A percentile compares a stretch with the other conserved stretches of the same genome.
Evolutionary conservation across 176 grass and related monocot species (phyloP).

Genomic region (Carex myosuroides): DNA sequence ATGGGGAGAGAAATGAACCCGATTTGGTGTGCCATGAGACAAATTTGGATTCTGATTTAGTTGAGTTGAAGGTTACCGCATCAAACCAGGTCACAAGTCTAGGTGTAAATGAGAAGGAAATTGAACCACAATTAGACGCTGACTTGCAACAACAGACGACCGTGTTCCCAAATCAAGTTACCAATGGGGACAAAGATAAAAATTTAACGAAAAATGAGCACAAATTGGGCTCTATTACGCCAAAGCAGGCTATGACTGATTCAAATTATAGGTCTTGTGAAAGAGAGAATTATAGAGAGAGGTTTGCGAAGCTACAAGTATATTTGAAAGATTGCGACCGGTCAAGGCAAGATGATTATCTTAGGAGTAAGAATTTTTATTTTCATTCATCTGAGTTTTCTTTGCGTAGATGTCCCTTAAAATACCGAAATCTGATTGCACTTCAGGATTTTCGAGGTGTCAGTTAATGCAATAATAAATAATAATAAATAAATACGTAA

Average conservation of each 20-base stretch:
- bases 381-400: conserved; percentile 12
- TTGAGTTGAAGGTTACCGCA: background rate
- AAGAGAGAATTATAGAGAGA: conserved; percentile 50
- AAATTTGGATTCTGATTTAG: conserved; percentile 15
- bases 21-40: conserved; percentile 22
- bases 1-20: conserved; percentile 10
- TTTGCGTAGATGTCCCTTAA: background rate
- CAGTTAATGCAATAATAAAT: background rate
- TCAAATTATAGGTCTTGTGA: conserved; percentile 26
- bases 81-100: background rate
- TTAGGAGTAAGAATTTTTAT: conserved; percentile 57
- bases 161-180: background rate
- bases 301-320: conserved; percentile 57
- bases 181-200: conserved; percentile 3
- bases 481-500: background rate
- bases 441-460: background rate
- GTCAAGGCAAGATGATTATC: conserved; percentile 80
- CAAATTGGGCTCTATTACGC: background rate
- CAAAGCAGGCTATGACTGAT: background rate
- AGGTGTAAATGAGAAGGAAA: conserved; percentile 5
- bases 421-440: conserved; percentile 7
- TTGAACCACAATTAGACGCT: background rate
- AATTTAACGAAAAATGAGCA: conserved; percentile 2
- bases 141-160: background rate
- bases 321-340: conserved; percentile 67